These are phyloP conservation scores for Wickerhamomyces ciferrii DNA, from an alignment of 805 yeast genomes.

Conservation along the genomic window DNA sequence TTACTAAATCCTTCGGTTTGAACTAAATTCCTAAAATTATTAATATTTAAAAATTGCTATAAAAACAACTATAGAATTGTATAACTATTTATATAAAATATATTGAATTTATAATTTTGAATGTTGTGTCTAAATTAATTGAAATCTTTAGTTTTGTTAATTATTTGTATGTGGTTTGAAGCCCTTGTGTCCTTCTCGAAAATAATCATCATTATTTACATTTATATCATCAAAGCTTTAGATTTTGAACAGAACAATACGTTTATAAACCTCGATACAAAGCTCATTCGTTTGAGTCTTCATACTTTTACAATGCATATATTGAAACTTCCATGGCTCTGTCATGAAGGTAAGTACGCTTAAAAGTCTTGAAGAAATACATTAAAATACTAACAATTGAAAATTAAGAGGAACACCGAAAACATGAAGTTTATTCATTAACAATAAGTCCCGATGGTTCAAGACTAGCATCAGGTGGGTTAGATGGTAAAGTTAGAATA, in stretches of 20 bases:
- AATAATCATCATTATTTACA: neutral
- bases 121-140: too few relatives aligned
- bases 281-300: neutral
- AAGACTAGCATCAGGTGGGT: constrained; percentile 88
- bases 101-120: too few relatives aligned
- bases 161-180: neutral
- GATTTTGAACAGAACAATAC: too few relatives aligned
- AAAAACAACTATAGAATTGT: neutral
- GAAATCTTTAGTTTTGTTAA: too few relatives aligned
- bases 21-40: neutral
- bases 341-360: constrained; percentile 40
- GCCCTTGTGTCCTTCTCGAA: neutral
- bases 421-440: constrained; percentile 81
- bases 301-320: constrained; percentile 42
- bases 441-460: constrained; percentile 78
- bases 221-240: too few relatives aligned
- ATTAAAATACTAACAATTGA: constrained; percentile 1
- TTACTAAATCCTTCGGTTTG: constrained; percentile 43
- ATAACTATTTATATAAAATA: too few relatives aligned
- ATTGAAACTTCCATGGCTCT: constrained; percentile 68
- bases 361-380: neutral
- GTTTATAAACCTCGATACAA: neutral
- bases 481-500: constrained; percentile 86
- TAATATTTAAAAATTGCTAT: too few relatives aligned
- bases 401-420: constrained; percentile 63